These are phyloP conservation scores for Gardenia jasminoides DNA, from an alignment of 257 asterid genomes.

Conservation along the genomic window DNA sequence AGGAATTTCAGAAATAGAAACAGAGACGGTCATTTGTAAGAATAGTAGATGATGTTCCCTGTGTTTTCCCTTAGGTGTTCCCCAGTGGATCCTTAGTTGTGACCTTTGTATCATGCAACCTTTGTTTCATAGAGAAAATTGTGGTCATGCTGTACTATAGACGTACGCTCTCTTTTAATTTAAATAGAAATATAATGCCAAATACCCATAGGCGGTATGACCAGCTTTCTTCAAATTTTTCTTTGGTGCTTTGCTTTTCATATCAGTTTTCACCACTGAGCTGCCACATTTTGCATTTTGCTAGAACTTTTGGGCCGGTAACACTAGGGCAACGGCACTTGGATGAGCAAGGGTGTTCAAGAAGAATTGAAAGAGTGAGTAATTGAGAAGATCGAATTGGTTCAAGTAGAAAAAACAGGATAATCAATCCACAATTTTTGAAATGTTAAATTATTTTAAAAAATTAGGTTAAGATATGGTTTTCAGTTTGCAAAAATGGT, in stretches of 20 bases:
- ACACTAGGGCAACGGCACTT: background rate
- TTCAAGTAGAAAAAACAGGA: too few relatives aligned
- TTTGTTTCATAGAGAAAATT: slow-evolving; percentile 39
- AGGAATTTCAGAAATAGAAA: slow-evolving; percentile 25
- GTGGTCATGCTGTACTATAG: slow-evolving; percentile 25
- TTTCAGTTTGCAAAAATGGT: too few relatives aligned
- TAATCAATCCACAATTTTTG: too few relatives aligned
- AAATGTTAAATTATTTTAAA: too few relatives aligned
- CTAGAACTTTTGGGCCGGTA: background rate
- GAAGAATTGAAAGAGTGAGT: too few relatives aligned
- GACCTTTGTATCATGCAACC: slow-evolving; percentile 49
- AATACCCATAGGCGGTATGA: slow-evolving; percentile 21
- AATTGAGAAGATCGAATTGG: too few relatives aligned
- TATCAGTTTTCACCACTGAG: background rate
- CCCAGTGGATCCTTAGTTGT: slow-evolving; percentile 33
- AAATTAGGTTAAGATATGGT: too few relatives aligned
- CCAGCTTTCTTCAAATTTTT: background rate
- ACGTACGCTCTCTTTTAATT: slow-evolving; percentile 5
- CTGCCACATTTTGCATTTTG: background rate
- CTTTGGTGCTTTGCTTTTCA: background rate
- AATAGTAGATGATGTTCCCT: slow-evolving; percentile 42
- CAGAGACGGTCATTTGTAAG: slow-evolving; percentile 35
- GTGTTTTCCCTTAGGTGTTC: slow-evolving; percentile 34
- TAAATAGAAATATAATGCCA: slow-evolving; percentile 35
- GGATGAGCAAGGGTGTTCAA: too few relatives aligned